Conservation (phyloP, 2,329 filamentous ascomycete species). For the Ascochyta clinopodiicola region DNA sequence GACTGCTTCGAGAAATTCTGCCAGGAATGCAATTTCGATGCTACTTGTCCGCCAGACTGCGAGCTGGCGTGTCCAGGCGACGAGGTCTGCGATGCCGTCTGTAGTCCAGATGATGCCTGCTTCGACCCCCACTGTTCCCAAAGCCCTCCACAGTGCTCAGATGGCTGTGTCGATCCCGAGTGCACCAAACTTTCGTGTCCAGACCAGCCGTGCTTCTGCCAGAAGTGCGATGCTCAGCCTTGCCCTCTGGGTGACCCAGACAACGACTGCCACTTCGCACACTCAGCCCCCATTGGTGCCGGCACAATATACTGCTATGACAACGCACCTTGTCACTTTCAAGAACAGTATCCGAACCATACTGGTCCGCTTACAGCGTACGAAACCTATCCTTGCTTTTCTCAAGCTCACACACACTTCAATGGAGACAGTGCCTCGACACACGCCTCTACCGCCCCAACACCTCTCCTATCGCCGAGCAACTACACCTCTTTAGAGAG, state of each 20-base stretch:
- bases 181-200: slow-evolving; percentile 43
- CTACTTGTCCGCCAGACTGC: slow-evolving; percentile 33
- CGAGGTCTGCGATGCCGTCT: slow-evolving; percentile 39
- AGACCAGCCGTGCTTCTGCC: slow-evolving; percentile 43
- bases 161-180: slow-evolving; percentile 44
- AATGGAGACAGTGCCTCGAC: slow-evolving; percentile 26
- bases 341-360: slow-evolving; percentile 35
- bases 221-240: slow-evolving; percentile 41
- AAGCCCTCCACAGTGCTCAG: slow-evolving; percentile 34
- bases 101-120: slow-evolving; percentile 41
- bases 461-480: slow-evolving; percentile 40
- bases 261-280: slow-evolving; percentile 43
- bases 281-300: slow-evolving; percentile 37
- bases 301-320: slow-evolving; percentile 47
- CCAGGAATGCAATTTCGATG: slow-evolving; percentile 43
- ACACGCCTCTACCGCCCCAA: slow-evolving; percentile 35
- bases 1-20: slow-evolving; percentile 46
- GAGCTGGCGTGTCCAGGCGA: slow-evolving; percentile 38
- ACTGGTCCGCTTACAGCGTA: slow-evolving; percentile 31
- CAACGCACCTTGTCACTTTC: slow-evolving; percentile 43
- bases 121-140: slow-evolving; percentile 47
- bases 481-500: slow-evolving; percentile 44
- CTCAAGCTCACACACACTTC: slow-evolving; percentile 29
- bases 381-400: slow-evolving; percentile 43
- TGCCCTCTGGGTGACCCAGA: slow-evolving; percentile 41